phyloP scores from a whole-genome alignment of 2,329 filamentous ascomycete species.

The Fusarium mundagurra region DNA sequence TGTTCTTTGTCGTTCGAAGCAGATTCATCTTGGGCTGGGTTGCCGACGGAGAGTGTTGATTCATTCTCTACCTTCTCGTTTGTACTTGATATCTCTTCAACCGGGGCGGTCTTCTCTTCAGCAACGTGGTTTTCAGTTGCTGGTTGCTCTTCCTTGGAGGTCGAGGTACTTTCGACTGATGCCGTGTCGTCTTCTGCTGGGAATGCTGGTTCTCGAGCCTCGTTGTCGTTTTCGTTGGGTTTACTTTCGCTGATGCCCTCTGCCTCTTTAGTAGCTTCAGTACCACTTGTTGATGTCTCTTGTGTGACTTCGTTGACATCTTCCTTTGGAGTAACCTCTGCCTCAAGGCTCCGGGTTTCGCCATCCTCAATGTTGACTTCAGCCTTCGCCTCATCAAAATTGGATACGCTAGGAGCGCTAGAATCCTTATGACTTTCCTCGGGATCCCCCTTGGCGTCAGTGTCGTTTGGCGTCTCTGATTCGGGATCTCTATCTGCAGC shows the following conservation, averaged over 20 bases:
- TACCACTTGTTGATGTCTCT: neutral
- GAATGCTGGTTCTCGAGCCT: conserved; percentile 1
- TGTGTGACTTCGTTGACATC: neutral
- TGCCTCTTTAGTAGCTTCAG: conserved; percentile 3
- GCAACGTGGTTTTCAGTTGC: neutral
- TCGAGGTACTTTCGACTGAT: neutral
- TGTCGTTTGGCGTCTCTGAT: conserved; percentile 7
- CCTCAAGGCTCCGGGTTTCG: neutral
- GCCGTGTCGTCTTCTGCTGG: conserved; percentile 3
- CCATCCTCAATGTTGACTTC: conserved; percentile 6
- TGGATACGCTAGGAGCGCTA: neutral
- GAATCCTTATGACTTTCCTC: conserved; percentile 1
- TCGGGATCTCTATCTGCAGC: conserved; percentile 1
- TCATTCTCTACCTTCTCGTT: neutral
- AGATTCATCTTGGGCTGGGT: neutral
- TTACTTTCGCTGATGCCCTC: conserved; percentile 3
- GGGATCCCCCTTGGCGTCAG: neutral
- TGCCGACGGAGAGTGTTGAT: neutral
- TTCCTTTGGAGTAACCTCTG: conserved; percentile 4
- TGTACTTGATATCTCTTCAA: neutral
- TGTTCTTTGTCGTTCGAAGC: neutral
- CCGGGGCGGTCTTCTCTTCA: neutral
- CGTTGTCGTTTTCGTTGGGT: neutral
- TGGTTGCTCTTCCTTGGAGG: conserved; percentile 2
- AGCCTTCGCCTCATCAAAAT: conserved; percentile 9